These are phyloP conservation scores for Scutellaria galericulata DNA, from an alignment of 257 asterid species.

Conservation along the genomic window DNA sequence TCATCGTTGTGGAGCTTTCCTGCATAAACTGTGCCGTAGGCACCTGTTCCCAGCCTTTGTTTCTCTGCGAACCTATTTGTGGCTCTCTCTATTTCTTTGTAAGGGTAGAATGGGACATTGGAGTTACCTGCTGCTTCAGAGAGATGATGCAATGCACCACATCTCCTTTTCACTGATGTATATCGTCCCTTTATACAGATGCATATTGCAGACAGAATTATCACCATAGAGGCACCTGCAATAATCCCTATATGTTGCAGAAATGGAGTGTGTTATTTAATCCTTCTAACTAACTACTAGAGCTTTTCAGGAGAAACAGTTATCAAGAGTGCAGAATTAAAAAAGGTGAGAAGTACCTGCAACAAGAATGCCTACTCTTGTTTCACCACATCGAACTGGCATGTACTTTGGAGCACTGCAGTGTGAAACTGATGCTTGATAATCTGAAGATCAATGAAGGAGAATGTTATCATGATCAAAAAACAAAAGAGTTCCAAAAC, in stretches of 20 bases:
- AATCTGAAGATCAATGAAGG: constrained; percentile 24
- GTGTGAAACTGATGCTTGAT: constrained; percentile 37
- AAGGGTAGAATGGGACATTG: constrained; percentile 53
- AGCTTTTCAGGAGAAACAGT: background rate
- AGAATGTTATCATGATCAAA: constrained; percentile 12
- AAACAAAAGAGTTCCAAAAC: background rate
- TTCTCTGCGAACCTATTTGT: constrained; percentile 61
- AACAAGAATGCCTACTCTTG: constrained; percentile 52
- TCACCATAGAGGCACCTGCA: constrained; percentile 55
- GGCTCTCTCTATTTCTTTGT: constrained; percentile 72
- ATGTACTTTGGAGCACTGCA: constrained; percentile 46
- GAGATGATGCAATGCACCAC: constrained; percentile 57
- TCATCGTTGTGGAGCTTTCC: constrained; percentile 65
- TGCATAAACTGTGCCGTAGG: constrained; percentile 78
- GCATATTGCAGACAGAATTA: constrained; percentile 38
- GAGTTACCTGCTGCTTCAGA: constrained; percentile 68
- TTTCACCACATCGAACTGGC: constrained; percentile 48
- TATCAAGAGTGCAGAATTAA: constrained; percentile 9
- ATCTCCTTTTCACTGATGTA: constrained; percentile 41
- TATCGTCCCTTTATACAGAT: constrained; percentile 52
- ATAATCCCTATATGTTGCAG: constrained; percentile 44
- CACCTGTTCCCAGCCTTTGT: constrained; percentile 73
- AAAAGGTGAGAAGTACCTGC: constrained; percentile 50
- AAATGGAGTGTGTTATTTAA: background rate
- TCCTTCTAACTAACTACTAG: background rate